These are phyloP conservation scores for Adansonia gregorii DNA, from an alignment of 441 rosid genomes.

Conservation along the genomic window DNA sequence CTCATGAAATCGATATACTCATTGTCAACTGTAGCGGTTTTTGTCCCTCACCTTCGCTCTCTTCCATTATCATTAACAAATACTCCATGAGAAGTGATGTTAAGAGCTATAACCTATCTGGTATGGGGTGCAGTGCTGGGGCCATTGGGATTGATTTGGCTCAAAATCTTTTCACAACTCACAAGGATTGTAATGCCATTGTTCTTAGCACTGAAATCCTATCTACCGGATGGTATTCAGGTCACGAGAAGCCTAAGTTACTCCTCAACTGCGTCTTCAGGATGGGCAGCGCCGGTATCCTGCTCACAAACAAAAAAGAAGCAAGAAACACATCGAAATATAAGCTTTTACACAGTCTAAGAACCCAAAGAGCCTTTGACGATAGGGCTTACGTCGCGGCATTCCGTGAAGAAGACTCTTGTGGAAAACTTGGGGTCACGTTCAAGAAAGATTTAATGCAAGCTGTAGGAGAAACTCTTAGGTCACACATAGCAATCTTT, in stretches of 20 bases:
- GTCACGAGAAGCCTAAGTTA: slow-evolving; percentile 47
- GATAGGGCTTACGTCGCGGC: slow-evolving; percentile 43
- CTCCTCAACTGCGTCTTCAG: slow-evolving; percentile 57
- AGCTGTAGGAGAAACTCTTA: slow-evolving; percentile 43
- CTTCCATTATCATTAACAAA: slow-evolving; percentile 50
- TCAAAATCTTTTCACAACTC: slow-evolving; percentile 38
- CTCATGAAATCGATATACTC: slow-evolving; percentile 49
- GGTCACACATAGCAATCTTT: slow-evolving; percentile 36
- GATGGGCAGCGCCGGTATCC: slow-evolving; percentile 59
- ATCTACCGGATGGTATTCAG: slow-evolving; percentile 62
- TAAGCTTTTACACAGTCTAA: slow-evolving; percentile 34
- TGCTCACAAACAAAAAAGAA: slow-evolving; percentile 48
- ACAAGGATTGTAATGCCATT: slow-evolving; percentile 41
- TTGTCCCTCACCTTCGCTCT: slow-evolving; percentile 59
- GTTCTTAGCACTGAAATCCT: slow-evolving; percentile 60
- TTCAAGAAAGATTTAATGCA: slow-evolving; percentile 44
- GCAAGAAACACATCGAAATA: slow-evolving; percentile 45
- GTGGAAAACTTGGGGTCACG: slow-evolving; percentile 57
- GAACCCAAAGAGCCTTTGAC: slow-evolving; percentile 50
- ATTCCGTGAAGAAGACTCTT: slow-evolving; percentile 52
- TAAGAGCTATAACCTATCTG: slow-evolving; percentile 54
- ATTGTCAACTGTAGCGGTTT: slow-evolving; percentile 59
- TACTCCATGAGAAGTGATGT: slow-evolving; percentile 46
- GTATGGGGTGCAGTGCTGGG: slow-evolving; percentile 67
- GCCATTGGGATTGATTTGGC: slow-evolving; percentile 48